A percentile compares a stretch with the other conserved stretches of the same genome.
phyloP scores from a whole-genome alignment of 495 filamentous ascomycete genomes.

The Hyaloscypha finlandica region DNA sequence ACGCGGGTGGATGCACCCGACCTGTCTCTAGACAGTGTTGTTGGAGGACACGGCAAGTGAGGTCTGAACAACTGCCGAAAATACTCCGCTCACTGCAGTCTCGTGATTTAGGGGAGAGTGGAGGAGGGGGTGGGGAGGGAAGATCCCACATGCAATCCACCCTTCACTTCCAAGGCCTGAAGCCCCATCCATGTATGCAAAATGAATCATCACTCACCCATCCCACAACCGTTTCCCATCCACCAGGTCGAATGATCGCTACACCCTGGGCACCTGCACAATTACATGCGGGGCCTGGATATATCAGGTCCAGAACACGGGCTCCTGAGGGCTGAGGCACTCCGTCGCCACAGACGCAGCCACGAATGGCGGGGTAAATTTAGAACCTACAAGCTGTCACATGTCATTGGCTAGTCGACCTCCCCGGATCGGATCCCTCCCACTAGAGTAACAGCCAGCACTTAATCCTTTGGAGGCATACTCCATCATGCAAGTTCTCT shows the following conservation, averaged over 20 bases:
- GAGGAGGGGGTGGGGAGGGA: too few species aligned
- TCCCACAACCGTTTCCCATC: not conserved
- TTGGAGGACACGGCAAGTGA: not conserved
- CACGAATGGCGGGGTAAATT: constrained; percentile 9
- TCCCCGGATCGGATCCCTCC: not conserved
- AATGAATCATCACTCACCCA: not conserved
- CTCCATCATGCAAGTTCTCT: not conserved
- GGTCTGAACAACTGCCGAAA: not conserved
- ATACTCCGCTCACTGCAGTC: not conserved
- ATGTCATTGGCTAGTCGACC: not conserved
- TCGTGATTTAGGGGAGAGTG: not conserved
- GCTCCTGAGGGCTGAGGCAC: not conserved
- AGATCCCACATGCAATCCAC: not conserved
- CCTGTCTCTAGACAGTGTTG: not conserved
- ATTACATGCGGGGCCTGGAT: not conserved
- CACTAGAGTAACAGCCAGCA: not conserved
- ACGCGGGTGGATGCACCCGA: not conserved
- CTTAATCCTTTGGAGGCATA: not conserved
- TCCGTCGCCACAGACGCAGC: constrained; percentile 10
- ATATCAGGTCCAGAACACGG: not conserved
- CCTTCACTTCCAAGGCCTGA: not conserved
- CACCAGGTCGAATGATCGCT: not conserved
- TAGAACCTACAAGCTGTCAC: not conserved
- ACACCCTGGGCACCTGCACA: not conserved
- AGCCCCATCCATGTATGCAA: not conserved